A percentile compares a stretch with the other conserved stretches of the same genome.
Conservation (phyloP, 2,329 filamentous ascomycete species). For the Ambrosiella beaveri region DNA sequence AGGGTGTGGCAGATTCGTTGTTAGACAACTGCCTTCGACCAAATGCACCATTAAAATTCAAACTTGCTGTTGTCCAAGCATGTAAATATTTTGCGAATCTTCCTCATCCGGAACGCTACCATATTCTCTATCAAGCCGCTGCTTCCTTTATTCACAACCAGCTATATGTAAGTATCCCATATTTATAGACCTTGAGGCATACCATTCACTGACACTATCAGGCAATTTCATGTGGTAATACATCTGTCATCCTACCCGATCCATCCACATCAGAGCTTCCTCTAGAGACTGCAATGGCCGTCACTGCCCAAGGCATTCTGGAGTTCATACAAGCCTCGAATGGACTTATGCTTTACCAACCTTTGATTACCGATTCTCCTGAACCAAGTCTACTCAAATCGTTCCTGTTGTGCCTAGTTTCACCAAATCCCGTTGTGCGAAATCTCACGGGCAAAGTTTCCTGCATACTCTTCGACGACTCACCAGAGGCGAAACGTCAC, state of each 20-base stretch:
- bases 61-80: conserved; percentile 43
- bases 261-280: conserved; percentile 2
- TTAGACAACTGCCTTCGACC: conserved; percentile 38
- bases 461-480: conserved; percentile 28
- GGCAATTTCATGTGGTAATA: conserved; percentile 10
- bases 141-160: conserved; percentile 39
- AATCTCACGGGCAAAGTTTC: conserved; percentile 30
- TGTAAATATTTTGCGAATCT: conserved; percentile 45
- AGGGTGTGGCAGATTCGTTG: conserved; percentile 38
- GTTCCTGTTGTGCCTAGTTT: conserved; percentile 37
- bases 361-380: conserved; percentile 3
- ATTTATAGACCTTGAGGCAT: too few relatives aligned
- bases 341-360: conserved; percentile 16
- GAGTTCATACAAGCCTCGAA: conserved; percentile 36
- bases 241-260: conserved; percentile 6
- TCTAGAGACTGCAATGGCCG: conserved; percentile 20
- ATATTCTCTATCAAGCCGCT: conserved; percentile 36
- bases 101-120: conserved; percentile 30
- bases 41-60: conserved; percentile 41
- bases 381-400: conserved; percentile 17
- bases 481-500: conserved; percentile 20
- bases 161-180: conserved; percentile 32
- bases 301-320: conserved; percentile 35
- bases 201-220: not conserved
- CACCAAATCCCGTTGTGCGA: conserved; percentile 32